Base-by-base conservation (phyloP, 225 moss, liverwort and hornwort genomes). In the Ulota crispa region DNA sequence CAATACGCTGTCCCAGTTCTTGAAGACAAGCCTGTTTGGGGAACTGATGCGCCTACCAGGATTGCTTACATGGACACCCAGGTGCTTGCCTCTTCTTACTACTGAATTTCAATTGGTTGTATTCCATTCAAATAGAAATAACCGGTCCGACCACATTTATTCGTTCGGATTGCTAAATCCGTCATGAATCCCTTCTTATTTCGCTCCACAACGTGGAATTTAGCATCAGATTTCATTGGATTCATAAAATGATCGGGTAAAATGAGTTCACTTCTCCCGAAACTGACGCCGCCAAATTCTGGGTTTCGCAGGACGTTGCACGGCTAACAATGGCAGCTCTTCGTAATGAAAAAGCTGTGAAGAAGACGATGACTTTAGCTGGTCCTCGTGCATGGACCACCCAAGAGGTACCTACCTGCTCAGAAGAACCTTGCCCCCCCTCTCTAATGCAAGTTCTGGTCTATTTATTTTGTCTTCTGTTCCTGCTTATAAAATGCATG, bases 301-400 rank as follows among this genome's bases (percentile, higher is more conserved):
- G 74, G 13, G 12, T 47, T 62, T 73, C 57, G 77, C 91, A 95
- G 93, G 94, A 96, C 52, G 83, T 96, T 36, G 94, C 96, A 5
- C 86, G 94, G 9, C 86, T 96, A 61, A 94, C 94, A 43, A 79
- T 96, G 77, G 92, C 93, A 81, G 96, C 96, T 61, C 86, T 96
- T 6, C 91, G 94, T 43, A 94, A 81, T 76, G 93, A 89, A 6
- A 96, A 96, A 75, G 85, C 89, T 18, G 89, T 94, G 69, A 88
- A 81, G 59, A 84, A 85, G 82, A 86, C 87, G 10, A 45, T 96
- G 75, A 94, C 93, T 26, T 80, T 96, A 69, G 96, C 96, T 71
- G 96, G 96, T 69, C 96, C 96, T 67, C 93, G 96, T 70, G 96
- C 96, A 73, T 96, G 96, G 96, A 96, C 96, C 55, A 96, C 93